Evolutionary conservation across 768 basidiomycete species (phyloP).

Genomic region (Pisolithus tinctorius): DNA sequence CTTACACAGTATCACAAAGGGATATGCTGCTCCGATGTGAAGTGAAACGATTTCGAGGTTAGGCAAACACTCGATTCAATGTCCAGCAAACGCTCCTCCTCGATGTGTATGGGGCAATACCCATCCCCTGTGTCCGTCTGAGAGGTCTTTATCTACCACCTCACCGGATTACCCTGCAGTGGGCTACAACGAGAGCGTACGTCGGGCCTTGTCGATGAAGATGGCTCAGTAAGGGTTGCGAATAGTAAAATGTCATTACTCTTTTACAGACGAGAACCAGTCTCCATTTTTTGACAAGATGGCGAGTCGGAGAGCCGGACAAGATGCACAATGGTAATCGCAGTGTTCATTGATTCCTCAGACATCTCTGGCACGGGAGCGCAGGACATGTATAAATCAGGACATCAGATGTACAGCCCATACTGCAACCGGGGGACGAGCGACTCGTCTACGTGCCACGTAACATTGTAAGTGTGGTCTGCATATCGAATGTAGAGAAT

Average conservation of each 20-base stretch:
- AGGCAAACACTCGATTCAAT: slow-evolving; percentile 11
- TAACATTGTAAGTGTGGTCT: too few relatives aligned
- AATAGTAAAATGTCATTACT: slow-evolving; percentile 21
- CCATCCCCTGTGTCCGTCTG: slow-evolving; percentile 19
- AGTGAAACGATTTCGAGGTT: slow-evolving; percentile 16
- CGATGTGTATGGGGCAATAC: slow-evolving; percentile 13
- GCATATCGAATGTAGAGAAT: too few relatives aligned
- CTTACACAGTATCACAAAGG: too few relatives aligned
- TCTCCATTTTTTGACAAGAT: slow-evolving; percentile 17
- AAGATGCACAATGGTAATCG: neutral
- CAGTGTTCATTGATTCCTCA: slow-evolving; percentile 4
- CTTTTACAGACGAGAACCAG: slow-evolving; percentile 24
- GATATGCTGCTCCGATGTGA: neutral
- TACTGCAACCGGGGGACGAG: slow-evolving; percentile 13
- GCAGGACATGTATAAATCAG: slow-evolving; percentile 12
- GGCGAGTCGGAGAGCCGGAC: slow-evolving; percentile 5
- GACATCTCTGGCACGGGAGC: slow-evolving; percentile 20
- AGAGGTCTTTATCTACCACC: slow-evolving; percentile 8
- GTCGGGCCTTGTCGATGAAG: slow-evolving; percentile 11
- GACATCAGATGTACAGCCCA: slow-evolving; percentile 19
- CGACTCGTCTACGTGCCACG: too few relatives aligned
- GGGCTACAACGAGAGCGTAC: slow-evolving; percentile 13
- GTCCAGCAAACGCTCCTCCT: slow-evolving; percentile 6
- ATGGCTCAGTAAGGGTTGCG: slow-evolving; percentile 20
- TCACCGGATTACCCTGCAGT: slow-evolving; percentile 5